These are phyloP conservation scores for Ogataea wickerhamii DNA, from an alignment of 805 yeast species.

Conservation along the genomic window DNA sequence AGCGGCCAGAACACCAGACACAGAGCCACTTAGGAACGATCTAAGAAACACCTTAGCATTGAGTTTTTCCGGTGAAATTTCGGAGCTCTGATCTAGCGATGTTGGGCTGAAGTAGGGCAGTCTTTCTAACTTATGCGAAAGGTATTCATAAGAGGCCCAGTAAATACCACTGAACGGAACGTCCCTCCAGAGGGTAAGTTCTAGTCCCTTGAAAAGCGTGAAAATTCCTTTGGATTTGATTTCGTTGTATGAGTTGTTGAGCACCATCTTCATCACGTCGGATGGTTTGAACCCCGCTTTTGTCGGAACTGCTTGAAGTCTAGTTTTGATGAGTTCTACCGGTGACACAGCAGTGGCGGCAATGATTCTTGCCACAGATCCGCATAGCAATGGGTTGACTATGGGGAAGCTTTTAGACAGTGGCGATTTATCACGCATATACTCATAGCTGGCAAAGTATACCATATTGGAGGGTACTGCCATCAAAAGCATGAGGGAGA, in stretches of 20 bases:
- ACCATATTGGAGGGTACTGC: conserved; percentile 91
- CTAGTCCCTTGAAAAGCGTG: conserved; percentile 78
- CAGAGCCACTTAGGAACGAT: conserved; percentile 76
- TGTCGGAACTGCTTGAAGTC: conserved; percentile 84
- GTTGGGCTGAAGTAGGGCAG: conserved; percentile 20
- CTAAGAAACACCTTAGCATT: conserved; percentile 44
- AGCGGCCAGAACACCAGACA: conserved; percentile 85
- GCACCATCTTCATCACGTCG: conserved; percentile 47
- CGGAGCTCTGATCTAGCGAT: conserved; percentile 1
- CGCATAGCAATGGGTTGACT: conserved; percentile 78
- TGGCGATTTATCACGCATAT: conserved; percentile 72
- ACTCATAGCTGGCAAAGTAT: conserved; percentile 91
- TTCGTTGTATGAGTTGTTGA: conserved; percentile 35
- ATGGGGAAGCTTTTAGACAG: conserved; percentile 33
- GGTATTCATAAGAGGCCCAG: conserved; percentile 81
- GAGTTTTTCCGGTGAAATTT: conserved; percentile 1
- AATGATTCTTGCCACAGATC: conserved; percentile 74
- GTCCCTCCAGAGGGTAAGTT: conserved; percentile 91
- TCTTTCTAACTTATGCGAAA: conserved; percentile 29
- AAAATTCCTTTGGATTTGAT: conserved; percentile 53
- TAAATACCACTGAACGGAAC: conserved; percentile 95
- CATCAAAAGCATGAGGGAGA: conserved; percentile 78
- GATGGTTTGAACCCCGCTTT: conserved; percentile 29
- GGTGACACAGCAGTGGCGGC: conserved; percentile 89
- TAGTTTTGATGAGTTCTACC: conserved; percentile 77